Evolutionary conservation across 2,329 filamentous ascomycete species (phyloP).

Genomic region (Emergomyces africanus): DNA sequence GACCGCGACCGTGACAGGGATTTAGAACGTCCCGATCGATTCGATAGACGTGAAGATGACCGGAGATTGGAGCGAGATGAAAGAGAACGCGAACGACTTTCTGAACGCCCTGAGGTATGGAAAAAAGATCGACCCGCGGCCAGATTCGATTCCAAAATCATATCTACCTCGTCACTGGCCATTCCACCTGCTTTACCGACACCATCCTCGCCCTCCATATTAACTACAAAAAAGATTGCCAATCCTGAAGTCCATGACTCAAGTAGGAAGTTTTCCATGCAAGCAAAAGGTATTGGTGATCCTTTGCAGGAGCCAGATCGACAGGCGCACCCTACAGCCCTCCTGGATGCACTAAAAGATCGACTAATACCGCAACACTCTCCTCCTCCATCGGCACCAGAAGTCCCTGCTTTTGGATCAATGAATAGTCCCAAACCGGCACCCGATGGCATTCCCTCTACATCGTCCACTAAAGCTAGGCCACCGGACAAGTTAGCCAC

Average conservation of each 20-base stretch:
- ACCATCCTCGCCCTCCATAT: neutral
- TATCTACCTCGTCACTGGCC: constrained; percentile 9
- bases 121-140: constrained; percentile 27
- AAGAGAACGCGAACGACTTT: constrained; percentile 14
- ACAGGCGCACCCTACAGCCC: constrained; percentile 15
- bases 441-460: constrained; percentile 12
- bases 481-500: neutral
- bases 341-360: constrained; percentile 19
- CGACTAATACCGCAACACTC: constrained; percentile 19
- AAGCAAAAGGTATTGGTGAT: constrained; percentile 13
- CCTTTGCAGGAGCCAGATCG: constrained; percentile 21
- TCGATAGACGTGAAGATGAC: constrained; percentile 22
- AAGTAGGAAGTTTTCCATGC: neutral
- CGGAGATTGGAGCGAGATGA: constrained; percentile 16
- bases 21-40: constrained; percentile 10
- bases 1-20: constrained; percentile 22
- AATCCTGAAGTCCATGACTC: constrained; percentile 5
- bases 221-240: neutral
- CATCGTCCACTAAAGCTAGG: constrained; percentile 8
- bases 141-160: constrained; percentile 14
- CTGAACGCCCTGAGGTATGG: constrained; percentile 23
- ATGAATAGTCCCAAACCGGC: constrained; percentile 20
- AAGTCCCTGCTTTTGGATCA: constrained; percentile 32
- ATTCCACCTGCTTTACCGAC: constrained; percentile 6
- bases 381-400: constrained; percentile 28